Evolutionary conservation across 768 basidiomycete species (phyloP), one percentile per base, ranked within the genome.

Genomic region (Mycena rebaudengoi): DNA sequence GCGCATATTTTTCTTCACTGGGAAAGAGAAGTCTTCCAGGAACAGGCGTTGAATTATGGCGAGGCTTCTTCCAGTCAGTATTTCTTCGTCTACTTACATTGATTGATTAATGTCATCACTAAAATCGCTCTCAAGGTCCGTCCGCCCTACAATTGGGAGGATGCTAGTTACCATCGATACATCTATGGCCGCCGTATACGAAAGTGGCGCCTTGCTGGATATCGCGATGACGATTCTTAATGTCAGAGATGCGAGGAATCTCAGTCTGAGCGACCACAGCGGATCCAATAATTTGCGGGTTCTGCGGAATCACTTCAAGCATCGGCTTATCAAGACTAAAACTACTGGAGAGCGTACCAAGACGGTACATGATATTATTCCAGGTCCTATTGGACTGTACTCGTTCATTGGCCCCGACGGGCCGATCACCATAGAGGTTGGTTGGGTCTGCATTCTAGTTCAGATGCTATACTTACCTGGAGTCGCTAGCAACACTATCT

Each of bases 41-140:
- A 20, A 74, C 76, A 20, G 73, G 79, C 11, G 71, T 87, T 0
- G 82, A 84, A 37, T 60, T 87, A 0, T 80, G 83, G 74, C 74
- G 80, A 8, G 86, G 86, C 0, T 85, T 77, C 41, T 86, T 80
- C 57, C 85, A 86, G 86, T 86, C 56, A 28, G 81, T 26, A n/a
- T 6, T 40, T 29, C 33, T 8, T 39, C 13, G 11, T 55, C 10
- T 21, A n/a, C 14, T 21, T 40, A 16, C 16, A 25, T 45, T 54
- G 35, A n/a, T 37, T 29, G 3, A 21, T 30, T 6, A 23, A 3
- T 43, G 0, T n/a, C n/a, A n/a, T n/a, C n/a, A n/a, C 20, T 48
- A 5, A 49, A 40, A 7, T 4, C 16, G 13, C 23, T n/a, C 11
- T 65, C 14, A 43, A 85, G 84, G 63, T 84, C 82, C 44, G 82